Percentiles rank a stretch among this genome's conserved stretches.
Evolutionary conservation across 192 early-diverging fungal species (phyloP).

Genomic region (Backusella tarrabulga): DNA sequence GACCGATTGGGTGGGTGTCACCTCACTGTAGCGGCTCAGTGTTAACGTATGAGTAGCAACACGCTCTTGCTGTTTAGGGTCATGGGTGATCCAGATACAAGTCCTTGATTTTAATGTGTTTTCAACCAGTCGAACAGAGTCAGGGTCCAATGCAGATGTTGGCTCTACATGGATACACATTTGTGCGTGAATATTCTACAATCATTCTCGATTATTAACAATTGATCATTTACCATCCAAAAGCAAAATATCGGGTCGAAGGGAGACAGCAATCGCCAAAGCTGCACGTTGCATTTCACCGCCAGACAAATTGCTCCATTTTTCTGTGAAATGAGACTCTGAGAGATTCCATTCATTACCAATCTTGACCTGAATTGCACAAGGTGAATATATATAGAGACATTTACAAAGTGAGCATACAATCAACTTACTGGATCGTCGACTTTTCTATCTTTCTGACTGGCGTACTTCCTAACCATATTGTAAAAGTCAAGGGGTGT

Average conservation of each 20-base stretch:
- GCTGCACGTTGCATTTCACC: conserved; percentile 84
- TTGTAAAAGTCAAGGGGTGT: conserved; percentile 71
- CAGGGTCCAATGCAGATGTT: conserved; percentile 81
- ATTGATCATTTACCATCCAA: conserved; percentile 62
- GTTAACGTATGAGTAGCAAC: conserved; percentile 42
- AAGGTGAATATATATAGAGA: conserved; percentile 2
- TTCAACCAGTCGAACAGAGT: conserved; percentile 68
- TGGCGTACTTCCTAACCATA: conserved; percentile 49
- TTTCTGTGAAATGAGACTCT: conserved; percentile 67
- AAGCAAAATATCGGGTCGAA: conserved; percentile 72
- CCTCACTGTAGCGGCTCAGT: background rate
- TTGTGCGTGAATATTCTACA: background rate
- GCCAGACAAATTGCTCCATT: conserved; percentile 78
- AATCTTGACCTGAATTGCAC: conserved; percentile 45
- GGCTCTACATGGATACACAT: conserved; percentile 57
- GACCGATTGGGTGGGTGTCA: background rate
- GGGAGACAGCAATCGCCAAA: conserved; percentile 76
- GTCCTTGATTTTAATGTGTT: conserved; percentile 58
- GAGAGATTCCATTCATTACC: conserved; percentile 67
- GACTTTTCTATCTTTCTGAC: conserved; percentile 42
- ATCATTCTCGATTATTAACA: no score
- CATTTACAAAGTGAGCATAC: background rate
- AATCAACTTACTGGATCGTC: conserved; percentile 56
- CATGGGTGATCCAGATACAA: conserved; percentile 85
- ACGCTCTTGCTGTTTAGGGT: conserved; percentile 61